Percentiles rank a stretch among this genome's conserved stretches.
phyloP scores from a whole-genome alignment of 2,329 filamentous ascomycete genomes.

The Aureobasidium sp. region DNA sequence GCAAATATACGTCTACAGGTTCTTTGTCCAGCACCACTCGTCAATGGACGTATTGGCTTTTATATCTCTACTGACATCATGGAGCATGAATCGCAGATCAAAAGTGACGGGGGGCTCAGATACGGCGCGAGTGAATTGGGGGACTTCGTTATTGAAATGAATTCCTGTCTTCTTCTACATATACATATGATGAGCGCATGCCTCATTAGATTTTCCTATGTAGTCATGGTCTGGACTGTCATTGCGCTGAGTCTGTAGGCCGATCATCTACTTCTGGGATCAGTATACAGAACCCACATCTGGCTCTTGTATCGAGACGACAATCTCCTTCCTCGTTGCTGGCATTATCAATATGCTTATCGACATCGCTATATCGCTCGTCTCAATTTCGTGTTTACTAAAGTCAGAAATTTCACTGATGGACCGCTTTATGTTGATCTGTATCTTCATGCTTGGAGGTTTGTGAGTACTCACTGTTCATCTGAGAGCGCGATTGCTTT shows the following conservation, averaged over 20 bases:
- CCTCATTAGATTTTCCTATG: background rate
- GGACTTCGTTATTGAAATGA: background rate
- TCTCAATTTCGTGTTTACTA: background rate
- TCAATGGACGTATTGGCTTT: background rate
- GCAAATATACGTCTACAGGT: background rate
- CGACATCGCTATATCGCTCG: background rate
- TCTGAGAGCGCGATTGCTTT: background rate
- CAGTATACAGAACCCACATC: background rate
- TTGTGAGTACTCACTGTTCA: background rate
- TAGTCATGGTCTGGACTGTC: background rate
- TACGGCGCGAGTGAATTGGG: background rate
- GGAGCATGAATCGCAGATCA: background rate
- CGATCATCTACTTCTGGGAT: background rate
- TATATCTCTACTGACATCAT: background rate
- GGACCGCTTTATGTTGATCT: background rate
- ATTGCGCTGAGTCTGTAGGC: background rate
- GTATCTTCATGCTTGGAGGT: conserved; percentile 2
- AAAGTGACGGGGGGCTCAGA: background rate
- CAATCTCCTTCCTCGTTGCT: background rate
- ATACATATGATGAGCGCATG: background rate
- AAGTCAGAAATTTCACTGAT: background rate
- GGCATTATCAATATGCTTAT: conserved; percentile 4
- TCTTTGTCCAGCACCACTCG: background rate
- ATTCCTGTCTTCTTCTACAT: background rate
- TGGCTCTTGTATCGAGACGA: background rate